Conservation (phyloP, 495 filamentous ascomycete species). For the Penicillium flavigenum region DNA sequence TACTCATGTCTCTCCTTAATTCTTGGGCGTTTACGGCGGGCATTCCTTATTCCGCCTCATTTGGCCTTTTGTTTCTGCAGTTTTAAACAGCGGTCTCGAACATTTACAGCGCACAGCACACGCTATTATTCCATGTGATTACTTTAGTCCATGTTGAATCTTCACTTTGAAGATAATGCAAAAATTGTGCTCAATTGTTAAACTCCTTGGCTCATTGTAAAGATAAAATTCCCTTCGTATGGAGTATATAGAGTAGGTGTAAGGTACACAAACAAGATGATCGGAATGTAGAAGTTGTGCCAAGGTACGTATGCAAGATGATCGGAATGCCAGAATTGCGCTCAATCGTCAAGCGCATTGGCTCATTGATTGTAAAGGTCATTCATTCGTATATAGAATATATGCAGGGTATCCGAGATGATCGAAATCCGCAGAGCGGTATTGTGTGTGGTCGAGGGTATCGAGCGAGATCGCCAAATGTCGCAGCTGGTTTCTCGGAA, state of each 20-base stretch:
- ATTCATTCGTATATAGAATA: too few relatives aligned
- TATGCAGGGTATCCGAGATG: too few relatives aligned
- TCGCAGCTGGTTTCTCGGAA: too few relatives aligned
- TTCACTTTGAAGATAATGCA: conserved; percentile 9
- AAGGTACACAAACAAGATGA: conserved; percentile 15
- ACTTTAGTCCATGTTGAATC: conserved; percentile 9
- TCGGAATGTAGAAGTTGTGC: conserved; percentile 7
- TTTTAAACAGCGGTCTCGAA: background rate
- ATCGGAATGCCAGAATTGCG: too few relatives aligned
- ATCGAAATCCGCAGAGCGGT: too few relatives aligned
- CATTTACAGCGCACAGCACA: conserved; percentile 16
- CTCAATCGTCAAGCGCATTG: too few relatives aligned
- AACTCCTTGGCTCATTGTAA: background rate
- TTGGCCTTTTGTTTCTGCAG: background rate
- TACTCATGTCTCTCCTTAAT: conserved; percentile 28
- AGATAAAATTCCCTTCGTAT: background rate
- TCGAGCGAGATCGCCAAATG: too few relatives aligned
- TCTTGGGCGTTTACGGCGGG: conserved; percentile 14
- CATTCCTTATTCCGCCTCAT: background rate
- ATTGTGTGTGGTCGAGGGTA: too few relatives aligned
- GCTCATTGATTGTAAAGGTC: too few relatives aligned
- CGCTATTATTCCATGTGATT: conserved; percentile 13
- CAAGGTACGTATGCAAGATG: too few relatives aligned
- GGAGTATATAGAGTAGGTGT: background rate
- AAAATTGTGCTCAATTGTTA: conserved; percentile 1